Evolutionary conservation across 2,329 filamentous ascomycete species (phyloP).

Genomic region (Trichoderma guizhouense): DNA sequence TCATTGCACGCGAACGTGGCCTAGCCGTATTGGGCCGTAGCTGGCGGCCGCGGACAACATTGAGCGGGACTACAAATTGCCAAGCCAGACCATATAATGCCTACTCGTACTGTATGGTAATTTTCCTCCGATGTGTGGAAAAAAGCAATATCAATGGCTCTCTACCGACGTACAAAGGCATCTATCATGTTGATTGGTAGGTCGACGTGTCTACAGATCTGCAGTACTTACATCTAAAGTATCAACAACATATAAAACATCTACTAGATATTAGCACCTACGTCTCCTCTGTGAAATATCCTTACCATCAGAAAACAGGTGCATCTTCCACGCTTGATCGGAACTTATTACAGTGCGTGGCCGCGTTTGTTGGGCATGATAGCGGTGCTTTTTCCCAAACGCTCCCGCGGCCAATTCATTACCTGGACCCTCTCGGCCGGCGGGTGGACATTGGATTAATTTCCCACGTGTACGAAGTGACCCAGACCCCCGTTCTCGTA

Average conservation of each 20-base stretch:
- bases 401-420: background rate
- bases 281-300: background rate
- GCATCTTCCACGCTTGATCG: background rate
- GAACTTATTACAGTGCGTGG: background rate
- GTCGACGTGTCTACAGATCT: background rate
- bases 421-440: background rate
- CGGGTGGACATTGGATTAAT: slow-evolving; percentile 12
- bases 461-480: slow-evolving; percentile 7
- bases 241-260: background rate
- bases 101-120: background rate
- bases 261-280: background rate
- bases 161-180: background rate
- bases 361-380: background rate
- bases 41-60: background rate
- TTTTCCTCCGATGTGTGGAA: background rate
- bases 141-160: background rate
- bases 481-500: background rate
- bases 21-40: slow-evolving; percentile 13
- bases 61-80: background rate
- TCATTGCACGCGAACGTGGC: background rate
- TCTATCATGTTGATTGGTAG: background rate
- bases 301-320: background rate
- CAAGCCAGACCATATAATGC: background rate
- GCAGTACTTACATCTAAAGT: background rate
- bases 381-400: background rate